Conservation (phyloP, 768 basidiomycete genomes). For the Russula lepida region DNA sequence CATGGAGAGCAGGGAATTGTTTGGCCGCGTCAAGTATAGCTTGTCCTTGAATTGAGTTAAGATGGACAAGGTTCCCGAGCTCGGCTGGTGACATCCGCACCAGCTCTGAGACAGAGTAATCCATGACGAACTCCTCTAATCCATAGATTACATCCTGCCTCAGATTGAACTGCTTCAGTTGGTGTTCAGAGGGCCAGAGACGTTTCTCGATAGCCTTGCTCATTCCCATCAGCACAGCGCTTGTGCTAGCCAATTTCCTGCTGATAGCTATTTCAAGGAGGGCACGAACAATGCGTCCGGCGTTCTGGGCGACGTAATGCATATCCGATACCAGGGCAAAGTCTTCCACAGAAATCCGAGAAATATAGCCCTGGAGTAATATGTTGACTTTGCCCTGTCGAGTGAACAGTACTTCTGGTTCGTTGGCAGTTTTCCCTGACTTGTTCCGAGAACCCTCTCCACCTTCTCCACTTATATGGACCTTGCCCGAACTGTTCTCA, state of each 20-base stretch:
- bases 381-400: conserved; percentile 86
- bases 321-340: conserved; percentile 95
- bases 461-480: conserved; percentile 10
- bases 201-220: conserved; percentile 91
- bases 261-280: conserved; percentile 91
- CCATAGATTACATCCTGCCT: conserved; percentile 71
- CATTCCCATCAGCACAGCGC: conserved; percentile 74
- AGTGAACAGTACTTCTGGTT: conserved; percentile 6
- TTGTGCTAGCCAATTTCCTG: conserved; percentile 81
- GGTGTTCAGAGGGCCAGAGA: conserved; percentile 93
- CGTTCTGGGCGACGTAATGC: conserved; percentile 91
- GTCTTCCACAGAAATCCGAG: conserved; percentile 72
- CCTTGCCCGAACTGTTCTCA: conserved; percentile 13
- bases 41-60: conserved; percentile 78
- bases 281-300: conserved; percentile 88
- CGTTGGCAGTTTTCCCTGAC: not conserved
- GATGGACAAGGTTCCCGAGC: conserved; percentile 70
- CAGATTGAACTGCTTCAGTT: conserved; percentile 72
- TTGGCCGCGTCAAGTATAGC: conserved; percentile 73
- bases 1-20: conserved; percentile 69
- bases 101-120: conserved; percentile 67
- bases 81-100: conserved; percentile 55
- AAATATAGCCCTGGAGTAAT: conserved; percentile 85
- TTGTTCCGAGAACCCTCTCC: conserved; percentile 9
- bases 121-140: conserved; percentile 73